phyloP scores from a whole-genome alignment of 2,329 filamentous ascomycete species.

The Paradendryphiella salina region DNA sequence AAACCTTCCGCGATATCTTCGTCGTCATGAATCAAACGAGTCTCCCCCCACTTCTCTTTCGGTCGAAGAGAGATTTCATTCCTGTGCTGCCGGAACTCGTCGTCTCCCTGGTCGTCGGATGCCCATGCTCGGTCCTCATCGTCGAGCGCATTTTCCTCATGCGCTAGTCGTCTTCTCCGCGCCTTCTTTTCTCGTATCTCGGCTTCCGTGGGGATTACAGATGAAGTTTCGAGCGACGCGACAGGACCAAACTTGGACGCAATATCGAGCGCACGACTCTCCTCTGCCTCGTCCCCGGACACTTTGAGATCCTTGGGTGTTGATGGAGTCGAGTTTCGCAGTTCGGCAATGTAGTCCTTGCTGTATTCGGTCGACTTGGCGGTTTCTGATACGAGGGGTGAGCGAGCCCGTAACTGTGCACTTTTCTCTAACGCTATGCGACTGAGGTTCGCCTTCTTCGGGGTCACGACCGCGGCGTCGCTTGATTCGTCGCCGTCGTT shows the following conservation, averaged over 20 bases:
- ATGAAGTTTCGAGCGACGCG: slow-evolving; percentile 47
- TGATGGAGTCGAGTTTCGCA: slow-evolving; percentile 82
- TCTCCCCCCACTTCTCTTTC: slow-evolving; percentile 67
- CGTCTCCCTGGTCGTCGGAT: slow-evolving; percentile 46
- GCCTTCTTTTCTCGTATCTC: slow-evolving; percentile 93
- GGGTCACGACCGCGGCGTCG: slow-evolving; percentile 59
- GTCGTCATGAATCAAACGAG: slow-evolving; percentile 78
- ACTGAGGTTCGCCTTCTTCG: slow-evolving; percentile 66
- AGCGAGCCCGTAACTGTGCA: slow-evolving; percentile 61
- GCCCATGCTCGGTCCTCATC: slow-evolving; percentile 50
- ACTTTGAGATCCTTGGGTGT: slow-evolving; percentile 67
- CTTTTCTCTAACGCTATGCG: slow-evolving; percentile 69
- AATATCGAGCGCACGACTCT: slow-evolving; percentile 52
- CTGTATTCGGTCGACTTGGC: slow-evolving; percentile 69
- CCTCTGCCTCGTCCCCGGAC: slow-evolving; percentile 48
- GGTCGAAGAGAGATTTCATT: slow-evolving; percentile 55
- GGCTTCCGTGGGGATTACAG: slow-evolving; percentile 73
- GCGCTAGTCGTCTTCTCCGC: slow-evolving; percentile 77
- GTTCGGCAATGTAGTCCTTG: slow-evolving; percentile 81
- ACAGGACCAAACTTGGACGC: slow-evolving; percentile 60
- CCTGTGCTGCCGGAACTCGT: slow-evolving; percentile 45
- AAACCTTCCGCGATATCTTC: slow-evolving; percentile 94
- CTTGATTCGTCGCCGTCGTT: slow-evolving; percentile 57
- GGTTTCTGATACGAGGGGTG: slow-evolving; percentile 53
- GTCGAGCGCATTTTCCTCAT: slow-evolving; percentile 65